phyloP scores from a whole-genome alignment of 2,329 filamentous ascomycete genomes.

The Plenodomus lindquistii region DNA sequence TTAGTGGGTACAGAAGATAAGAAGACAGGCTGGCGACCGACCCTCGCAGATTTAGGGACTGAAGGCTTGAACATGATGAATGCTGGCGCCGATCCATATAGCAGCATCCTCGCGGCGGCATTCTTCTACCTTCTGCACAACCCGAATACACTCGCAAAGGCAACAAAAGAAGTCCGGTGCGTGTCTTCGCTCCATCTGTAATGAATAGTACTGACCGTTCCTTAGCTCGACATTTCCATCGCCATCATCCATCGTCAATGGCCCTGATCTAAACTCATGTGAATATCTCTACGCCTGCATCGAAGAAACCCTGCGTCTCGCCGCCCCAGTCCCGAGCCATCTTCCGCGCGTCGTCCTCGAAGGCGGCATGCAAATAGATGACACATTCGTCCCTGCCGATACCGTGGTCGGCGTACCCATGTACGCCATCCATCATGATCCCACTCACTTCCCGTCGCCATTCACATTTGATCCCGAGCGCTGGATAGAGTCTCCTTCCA shows the following conservation, averaged over 20 bases:
- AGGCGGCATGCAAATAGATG: slow-evolving; percentile 28
- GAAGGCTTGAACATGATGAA: slow-evolving; percentile 52
- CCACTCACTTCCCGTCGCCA: slow-evolving; percentile 18
- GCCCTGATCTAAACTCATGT: slow-evolving; percentile 24
- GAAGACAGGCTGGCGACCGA: slow-evolving; percentile 43
- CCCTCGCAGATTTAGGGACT: slow-evolving; percentile 46
- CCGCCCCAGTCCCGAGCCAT: slow-evolving; percentile 29
- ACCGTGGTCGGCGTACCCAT: slow-evolving; percentile 30
- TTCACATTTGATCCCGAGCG: slow-evolving; percentile 25
- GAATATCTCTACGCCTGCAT: slow-evolving; percentile 37
- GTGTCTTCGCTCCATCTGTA: neutral
- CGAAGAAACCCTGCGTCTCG: slow-evolving; percentile 38
- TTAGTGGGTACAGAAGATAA: slow-evolving; percentile 47
- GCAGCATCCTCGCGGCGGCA: slow-evolving; percentile 32
- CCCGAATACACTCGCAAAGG: slow-evolving; percentile 22
- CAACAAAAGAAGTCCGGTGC: slow-evolving; percentile 28
- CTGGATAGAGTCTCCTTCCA: slow-evolving; percentile 19
- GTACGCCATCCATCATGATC: slow-evolving; percentile 27
- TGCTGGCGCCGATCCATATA: slow-evolving; percentile 48
- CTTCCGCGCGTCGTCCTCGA: slow-evolving; percentile 32
- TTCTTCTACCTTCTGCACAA: slow-evolving; percentile 49
- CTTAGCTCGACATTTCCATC: slow-evolving; percentile 10
- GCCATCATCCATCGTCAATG: slow-evolving; percentile 24
- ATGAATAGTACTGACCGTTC: neutral
- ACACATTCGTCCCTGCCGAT: slow-evolving; percentile 20